These are phyloP conservation scores for Pichia sporocuriosa DNA, from an alignment of 805 yeast species.

Conservation along the genomic window DNA sequence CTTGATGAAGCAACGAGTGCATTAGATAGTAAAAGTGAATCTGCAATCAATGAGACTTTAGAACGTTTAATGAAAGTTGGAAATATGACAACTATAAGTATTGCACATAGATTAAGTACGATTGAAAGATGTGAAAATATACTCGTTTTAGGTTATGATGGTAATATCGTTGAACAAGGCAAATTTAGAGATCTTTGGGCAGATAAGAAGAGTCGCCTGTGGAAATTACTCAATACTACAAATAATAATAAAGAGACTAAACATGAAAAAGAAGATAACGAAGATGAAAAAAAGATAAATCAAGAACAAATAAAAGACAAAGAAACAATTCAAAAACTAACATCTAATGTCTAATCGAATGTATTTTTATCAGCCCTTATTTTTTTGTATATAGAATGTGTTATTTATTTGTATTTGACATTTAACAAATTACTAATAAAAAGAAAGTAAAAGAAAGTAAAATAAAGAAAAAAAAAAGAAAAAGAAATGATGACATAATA, in stretches of 20 bases:
- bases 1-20: conserved; percentile 90
- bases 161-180: conserved; percentile 74
- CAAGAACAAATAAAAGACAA: too few species aligned
- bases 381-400: too few species aligned
- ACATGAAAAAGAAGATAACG: not conserved
- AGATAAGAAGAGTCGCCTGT: conserved; percentile 30
- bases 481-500: too few species aligned
- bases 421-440: too few species aligned
- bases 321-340: too few species aligned
- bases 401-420: too few species aligned
- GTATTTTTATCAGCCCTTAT: too few species aligned
- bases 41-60: conserved; percentile 72
- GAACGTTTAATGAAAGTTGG: conserved; percentile 38
- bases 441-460: too few species aligned
- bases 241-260: conserved; percentile 6
- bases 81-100: conserved; percentile 68
- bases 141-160: conserved; percentile 71
- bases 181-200: conserved; percentile 49
- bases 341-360: too few species aligned
- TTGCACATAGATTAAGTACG: conserved; percentile 88
- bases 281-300: not conserved
- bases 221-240: conserved; percentile 26
- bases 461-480: too few species aligned
- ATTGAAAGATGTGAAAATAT: conserved; percentile 78
- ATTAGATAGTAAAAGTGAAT: conserved; percentile 80